A percentile compares a stretch with the other conserved stretches of the same genome.
phyloP scores from a whole-genome alignment of 2,329 filamentous ascomycete genomes.

The Neofusicoccum parvum region DNA sequence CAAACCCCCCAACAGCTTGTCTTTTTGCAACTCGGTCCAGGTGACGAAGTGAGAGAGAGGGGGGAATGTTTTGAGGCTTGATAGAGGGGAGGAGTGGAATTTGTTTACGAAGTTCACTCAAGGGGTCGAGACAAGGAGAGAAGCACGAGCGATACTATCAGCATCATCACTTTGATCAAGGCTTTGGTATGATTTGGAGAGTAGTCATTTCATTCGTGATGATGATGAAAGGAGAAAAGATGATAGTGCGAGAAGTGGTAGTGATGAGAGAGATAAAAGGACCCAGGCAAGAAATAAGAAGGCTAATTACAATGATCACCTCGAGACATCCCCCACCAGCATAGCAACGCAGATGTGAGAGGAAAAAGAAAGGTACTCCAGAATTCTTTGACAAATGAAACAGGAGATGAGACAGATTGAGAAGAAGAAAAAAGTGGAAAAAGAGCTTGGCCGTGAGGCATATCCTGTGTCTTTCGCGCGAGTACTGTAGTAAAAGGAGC shows the following conservation, averaged over 20 bases:
- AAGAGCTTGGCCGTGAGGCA: conserved; percentile 2
- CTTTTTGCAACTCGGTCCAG: too few species aligned
- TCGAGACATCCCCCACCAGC: not conserved
- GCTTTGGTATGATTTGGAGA: not conserved
- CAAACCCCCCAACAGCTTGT: too few species aligned
- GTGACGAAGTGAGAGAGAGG: too few species aligned
- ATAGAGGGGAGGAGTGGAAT: too few species aligned
- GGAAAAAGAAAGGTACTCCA: too few species aligned
- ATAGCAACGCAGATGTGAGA: not conserved
- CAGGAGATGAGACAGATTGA: not conserved
- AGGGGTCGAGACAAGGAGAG: too few species aligned
- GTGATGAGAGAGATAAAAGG: too few species aligned
- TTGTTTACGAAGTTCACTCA: too few species aligned
- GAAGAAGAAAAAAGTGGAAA: not conserved
- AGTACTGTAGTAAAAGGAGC: too few species aligned
- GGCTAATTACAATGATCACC: not conserved
- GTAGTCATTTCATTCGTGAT: conserved; percentile 5
- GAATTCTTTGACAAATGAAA: not conserved
- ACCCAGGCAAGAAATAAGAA: not conserved
- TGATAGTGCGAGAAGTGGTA: not conserved
- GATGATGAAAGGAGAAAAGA: not conserved
- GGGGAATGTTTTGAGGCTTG: too few species aligned
- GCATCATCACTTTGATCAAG: not conserved
- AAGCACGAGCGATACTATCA: too few species aligned
- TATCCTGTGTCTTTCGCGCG: not conserved